These are phyloP conservation scores for Curvularia spicifera DNA, from an alignment of 2,329 filamentous ascomycete genomes.

Conservation along the genomic window DNA sequence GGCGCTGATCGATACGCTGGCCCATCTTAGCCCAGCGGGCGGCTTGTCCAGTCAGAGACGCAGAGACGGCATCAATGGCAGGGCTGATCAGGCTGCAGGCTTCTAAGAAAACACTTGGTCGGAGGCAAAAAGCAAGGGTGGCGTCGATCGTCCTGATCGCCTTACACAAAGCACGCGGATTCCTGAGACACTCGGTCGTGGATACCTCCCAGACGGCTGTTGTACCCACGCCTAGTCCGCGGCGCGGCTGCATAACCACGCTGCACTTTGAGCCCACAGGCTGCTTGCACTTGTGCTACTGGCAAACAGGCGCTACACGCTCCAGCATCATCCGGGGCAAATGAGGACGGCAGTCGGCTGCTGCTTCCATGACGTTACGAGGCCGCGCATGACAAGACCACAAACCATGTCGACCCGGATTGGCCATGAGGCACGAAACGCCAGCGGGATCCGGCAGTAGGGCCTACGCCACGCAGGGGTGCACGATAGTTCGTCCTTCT, in stretches of 20 bases:
- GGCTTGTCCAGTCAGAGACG: slow-evolving; percentile 32
- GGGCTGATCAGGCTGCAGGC: slow-evolving; percentile 45
- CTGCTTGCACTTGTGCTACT: background rate
- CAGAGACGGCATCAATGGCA: slow-evolving; percentile 35
- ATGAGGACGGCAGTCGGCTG: slow-evolving; percentile 15
- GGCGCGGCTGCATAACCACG: background rate
- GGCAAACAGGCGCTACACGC: background rate
- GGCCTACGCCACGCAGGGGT: slow-evolving; percentile 30
- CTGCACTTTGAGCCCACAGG: background rate
- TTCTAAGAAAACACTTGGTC: slow-evolving; percentile 42
- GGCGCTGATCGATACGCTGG: slow-evolving; percentile 30
- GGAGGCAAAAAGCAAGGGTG: slow-evolving; percentile 37
- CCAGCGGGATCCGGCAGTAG: slow-evolving; percentile 33
- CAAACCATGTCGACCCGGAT: slow-evolving; percentile 14
- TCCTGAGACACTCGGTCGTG: slow-evolving; percentile 31
- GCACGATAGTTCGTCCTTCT: slow-evolving; percentile 27
- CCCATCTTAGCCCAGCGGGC: slow-evolving; percentile 18
- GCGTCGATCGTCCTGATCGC: slow-evolving; percentile 39
- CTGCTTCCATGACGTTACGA: slow-evolving; percentile 34
- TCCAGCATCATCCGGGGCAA: background rate
- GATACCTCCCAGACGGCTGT: slow-evolving; percentile 5
- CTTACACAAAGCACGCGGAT: slow-evolving; percentile 27
- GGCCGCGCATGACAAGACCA: slow-evolving; percentile 15
- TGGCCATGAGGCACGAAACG: slow-evolving; percentile 24
- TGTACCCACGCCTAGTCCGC: slow-evolving; percentile 3